Percentiles rank a stretch among this genome's conserved stretches.
phyloP scores from a whole-genome alignment of 169 alveolate genomes.

The Plasmodium knowlesi region DNA sequence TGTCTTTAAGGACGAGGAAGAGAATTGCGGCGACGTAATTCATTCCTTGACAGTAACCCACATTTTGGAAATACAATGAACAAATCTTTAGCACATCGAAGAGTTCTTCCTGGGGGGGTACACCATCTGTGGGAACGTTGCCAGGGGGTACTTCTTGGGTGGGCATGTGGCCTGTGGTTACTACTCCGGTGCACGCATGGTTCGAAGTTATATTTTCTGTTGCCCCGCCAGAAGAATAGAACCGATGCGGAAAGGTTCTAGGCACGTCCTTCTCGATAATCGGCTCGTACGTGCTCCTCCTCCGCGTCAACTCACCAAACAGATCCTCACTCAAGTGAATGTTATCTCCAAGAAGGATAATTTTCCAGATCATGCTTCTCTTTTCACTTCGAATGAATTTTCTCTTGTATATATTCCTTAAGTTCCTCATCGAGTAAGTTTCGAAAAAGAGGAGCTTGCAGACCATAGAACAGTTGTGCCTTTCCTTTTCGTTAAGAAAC shows the following conservation, averaged over 20 bases:
- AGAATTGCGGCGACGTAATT: slow-evolving; percentile 56
- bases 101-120: slow-evolving; percentile 24
- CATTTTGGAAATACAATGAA: slow-evolving; percentile 22
- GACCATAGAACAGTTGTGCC: slow-evolving; percentile 20
- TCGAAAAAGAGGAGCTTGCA: slow-evolving; percentile 54
- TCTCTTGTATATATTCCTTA: slow-evolving; percentile 22
- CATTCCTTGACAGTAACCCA: slow-evolving; percentile 73
- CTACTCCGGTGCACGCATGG: no score
- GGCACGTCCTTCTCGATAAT: slow-evolving; percentile 43
- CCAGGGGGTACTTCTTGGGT: neutral
- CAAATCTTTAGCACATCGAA: slow-evolving; percentile 38
- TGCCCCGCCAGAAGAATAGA: neutral
- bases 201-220: no score
- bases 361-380: slow-evolving; percentile 41
- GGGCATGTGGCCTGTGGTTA: neutral
- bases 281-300: slow-evolving; percentile 13
- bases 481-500: slow-evolving; percentile 57
- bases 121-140: neutral
- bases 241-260: slow-evolving; percentile 32
- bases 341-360: slow-evolving; percentile 24
- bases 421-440: slow-evolving; percentile 25
- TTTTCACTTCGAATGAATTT: slow-evolving; percentile 35
- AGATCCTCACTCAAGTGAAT: slow-evolving; percentile 20
- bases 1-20: slow-evolving; percentile 43
- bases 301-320: neutral